Evolutionary conservation across 805 yeast species (phyloP).

Genomic region (Wickerhamomyces ciferrii): DNA sequence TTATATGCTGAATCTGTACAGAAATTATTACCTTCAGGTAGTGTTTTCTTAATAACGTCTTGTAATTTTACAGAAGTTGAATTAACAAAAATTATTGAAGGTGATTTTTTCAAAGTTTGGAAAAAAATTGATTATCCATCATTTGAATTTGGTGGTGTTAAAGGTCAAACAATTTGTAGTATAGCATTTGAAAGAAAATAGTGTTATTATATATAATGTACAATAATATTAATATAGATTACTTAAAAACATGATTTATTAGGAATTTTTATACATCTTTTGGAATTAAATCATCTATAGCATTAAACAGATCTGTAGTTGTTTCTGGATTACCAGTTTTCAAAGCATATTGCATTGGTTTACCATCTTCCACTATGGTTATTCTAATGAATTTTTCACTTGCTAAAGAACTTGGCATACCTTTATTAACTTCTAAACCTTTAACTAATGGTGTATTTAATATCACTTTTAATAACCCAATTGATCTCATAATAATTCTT

Average conservation of each 20-base stretch:
- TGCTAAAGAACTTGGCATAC: slow-evolving; percentile 79
- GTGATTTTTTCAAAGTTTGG: slow-evolving; percentile 49
- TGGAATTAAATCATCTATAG: slow-evolving; percentile 29
- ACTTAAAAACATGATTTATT: not conserved
- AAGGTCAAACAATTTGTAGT: slow-evolving; percentile 85
- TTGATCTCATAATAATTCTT: slow-evolving; percentile 87
- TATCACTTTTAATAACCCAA: slow-evolving; percentile 77
- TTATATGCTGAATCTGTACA: slow-evolving; percentile 59
- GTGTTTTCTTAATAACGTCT: slow-evolving; percentile 74
- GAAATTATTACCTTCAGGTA: slow-evolving; percentile 47
- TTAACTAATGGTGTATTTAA: slow-evolving; percentile 65
- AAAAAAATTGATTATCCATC: slow-evolving; percentile 69
- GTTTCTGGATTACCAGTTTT: slow-evolving; percentile 60
- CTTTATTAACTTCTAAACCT: slow-evolving; percentile 62
- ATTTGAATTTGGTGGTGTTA: slow-evolving; percentile 83
- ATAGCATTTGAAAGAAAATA: slow-evolving; percentile 59
- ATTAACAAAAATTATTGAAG: slow-evolving; percentile 46
- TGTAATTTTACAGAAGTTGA: slow-evolving; percentile 91
- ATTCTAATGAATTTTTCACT: slow-evolving; percentile 82
- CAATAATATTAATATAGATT: not conserved
- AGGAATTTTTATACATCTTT: slow-evolving; percentile 7
- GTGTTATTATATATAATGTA: not conserved
- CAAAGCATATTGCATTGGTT: slow-evolving; percentile 80
- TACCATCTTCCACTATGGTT: slow-evolving; percentile 56
- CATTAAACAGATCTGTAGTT: slow-evolving; percentile 52